These are phyloP conservation scores for Malbranchea cinnamomea DNA, from an alignment of 2,329 filamentous ascomycete genomes.

Conservation along the genomic window DNA sequence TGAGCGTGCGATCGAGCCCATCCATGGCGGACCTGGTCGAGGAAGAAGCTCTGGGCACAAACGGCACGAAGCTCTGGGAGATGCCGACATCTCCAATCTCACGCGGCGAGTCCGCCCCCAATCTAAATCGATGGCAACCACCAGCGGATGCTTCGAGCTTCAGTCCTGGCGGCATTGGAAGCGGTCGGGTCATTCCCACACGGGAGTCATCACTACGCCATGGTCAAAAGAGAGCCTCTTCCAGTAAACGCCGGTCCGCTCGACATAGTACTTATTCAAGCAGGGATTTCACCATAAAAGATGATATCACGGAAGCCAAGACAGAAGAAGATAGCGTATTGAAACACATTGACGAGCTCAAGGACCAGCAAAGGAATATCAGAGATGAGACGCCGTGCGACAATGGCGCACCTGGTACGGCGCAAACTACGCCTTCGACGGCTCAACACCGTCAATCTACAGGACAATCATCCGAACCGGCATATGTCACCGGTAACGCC, in stretches of 20 bases:
- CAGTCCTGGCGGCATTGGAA: constrained; percentile 26
- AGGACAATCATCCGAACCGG: constrained; percentile 4
- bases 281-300: constrained; percentile 25
- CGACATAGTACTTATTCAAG: constrained; percentile 27
- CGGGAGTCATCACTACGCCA: constrained; percentile 54
- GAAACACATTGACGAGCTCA: constrained; percentile 41
- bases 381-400: constrained; percentile 19
- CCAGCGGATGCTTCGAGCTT: constrained; percentile 14
- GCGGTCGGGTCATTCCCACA: constrained; percentile 44
- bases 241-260: constrained; percentile 40
- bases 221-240: constrained; percentile 34
- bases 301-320: constrained; percentile 23
- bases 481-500: no score
- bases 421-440: background rate
- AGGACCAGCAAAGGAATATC: constrained; percentile 41
- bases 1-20: constrained; percentile 25
- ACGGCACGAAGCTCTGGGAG: constrained; percentile 1
- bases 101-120: constrained; percentile 13
- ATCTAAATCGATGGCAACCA: constrained; percentile 22
- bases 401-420: background rate
- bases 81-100: background rate
- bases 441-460: background rate
- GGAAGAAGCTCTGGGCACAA: constrained; percentile 13
- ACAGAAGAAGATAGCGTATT: constrained; percentile 41
- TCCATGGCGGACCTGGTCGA: constrained; percentile 30